Percentiles rank a stretch among this genome's conserved stretches.
phyloP scores from a whole-genome alignment of 495 filamentous ascomycete species.

The Jackrogersella multiformis region DNA sequence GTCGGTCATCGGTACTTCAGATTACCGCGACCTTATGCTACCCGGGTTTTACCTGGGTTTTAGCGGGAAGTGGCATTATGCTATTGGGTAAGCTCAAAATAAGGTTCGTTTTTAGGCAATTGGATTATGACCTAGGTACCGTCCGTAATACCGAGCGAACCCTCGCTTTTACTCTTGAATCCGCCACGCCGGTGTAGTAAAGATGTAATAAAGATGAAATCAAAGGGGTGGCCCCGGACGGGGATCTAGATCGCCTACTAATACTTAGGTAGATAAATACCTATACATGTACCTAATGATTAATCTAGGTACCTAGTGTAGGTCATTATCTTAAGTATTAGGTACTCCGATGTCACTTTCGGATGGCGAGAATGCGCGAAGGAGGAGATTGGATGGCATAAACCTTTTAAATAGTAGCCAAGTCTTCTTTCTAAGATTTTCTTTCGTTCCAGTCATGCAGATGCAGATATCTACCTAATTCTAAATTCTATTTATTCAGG shows the following conservation, averaged over 20 bases:
- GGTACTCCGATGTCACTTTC: no score
- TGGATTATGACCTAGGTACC: neutral
- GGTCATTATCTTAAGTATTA: no score
- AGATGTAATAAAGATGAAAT: neutral
- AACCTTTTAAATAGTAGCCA: no score
- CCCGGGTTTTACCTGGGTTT: neutral
- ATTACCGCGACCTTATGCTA: neutral
- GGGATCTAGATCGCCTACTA: neutral
- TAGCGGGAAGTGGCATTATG: neutral
- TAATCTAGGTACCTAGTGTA: no score
- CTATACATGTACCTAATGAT: no score
- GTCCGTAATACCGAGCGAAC: neutral
- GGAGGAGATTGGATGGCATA: no score
- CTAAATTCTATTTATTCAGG: no score
- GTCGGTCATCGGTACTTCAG: conserved; percentile 24
- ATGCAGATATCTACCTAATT: no score
- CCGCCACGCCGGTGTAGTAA: neutral
- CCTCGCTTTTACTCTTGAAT: neutral
- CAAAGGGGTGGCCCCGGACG: neutral
- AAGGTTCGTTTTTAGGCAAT: conserved; percentile 11
- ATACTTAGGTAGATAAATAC: no score
- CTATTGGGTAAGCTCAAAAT: conserved; percentile 3
- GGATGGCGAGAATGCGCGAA: no score
- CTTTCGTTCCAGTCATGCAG: no score
- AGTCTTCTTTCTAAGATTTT: no score